Evolutionary conservation across 345 rosid genomes (phyloP), one percentile per base, ranked within the genome.

Genomic region (Rhodamnia rubescens): DNA sequence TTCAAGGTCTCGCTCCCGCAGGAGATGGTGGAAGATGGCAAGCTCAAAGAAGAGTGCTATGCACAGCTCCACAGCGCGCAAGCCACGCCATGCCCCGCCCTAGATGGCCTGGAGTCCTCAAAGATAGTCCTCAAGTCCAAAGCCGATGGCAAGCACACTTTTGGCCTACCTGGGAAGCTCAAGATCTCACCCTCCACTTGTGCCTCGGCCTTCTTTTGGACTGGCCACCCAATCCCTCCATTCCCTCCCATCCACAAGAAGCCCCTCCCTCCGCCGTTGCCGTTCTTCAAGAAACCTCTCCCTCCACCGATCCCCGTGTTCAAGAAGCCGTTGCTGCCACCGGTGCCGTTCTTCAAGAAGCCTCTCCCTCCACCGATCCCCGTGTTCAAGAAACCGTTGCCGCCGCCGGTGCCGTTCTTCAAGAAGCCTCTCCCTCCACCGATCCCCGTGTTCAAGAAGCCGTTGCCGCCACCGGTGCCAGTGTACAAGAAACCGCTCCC

Each of bases 51-150:
- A 85, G 95, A 94, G 75, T 96, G 99, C 90, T 94, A 93, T 56
- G 98, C 96, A 42, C 98, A 94, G 86, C 95, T 95, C 86, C 96
- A 93, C 84, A 93, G 95, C 85, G 93, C 92, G 20, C 88, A 92
- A 0, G 90, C 90, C 12, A 53, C 87, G 2, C 94, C 95, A 42
- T 95, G 99, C 69, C 95, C 98, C 4, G 88, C 93, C 50, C 90
- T 89, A 13, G 86, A 88, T 49, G 95, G 94, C 74, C 26, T 94
- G 0, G 90, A 94, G 9, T 86, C 99, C 29, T 59, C 90, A 87
- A 94, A 92, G 88, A 87, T 93, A 15, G 90, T 95, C 51, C 84
- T 92, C 83, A 90, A 91, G 81, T 91, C 94, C 20, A 88, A 87
- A 57, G 50, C 64, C 21, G 84, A 90, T 8, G 92, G 80, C 11